These are phyloP conservation scores for Haplosporangium sp. DNA, from an alignment of 371 early-diverging fungal species.

Conservation along the genomic window DNA sequence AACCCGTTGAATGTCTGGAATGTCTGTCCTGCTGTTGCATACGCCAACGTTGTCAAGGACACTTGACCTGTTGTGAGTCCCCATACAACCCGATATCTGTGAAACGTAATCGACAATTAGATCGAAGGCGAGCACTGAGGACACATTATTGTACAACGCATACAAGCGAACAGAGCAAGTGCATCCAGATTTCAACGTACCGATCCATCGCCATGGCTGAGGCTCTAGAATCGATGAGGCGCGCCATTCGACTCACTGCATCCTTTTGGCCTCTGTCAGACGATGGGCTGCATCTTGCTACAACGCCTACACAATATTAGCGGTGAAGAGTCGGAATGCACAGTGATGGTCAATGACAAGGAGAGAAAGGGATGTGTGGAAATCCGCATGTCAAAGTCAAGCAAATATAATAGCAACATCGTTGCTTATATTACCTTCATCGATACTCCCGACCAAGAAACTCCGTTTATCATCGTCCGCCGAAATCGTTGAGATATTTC, in stretches of 20 bases:
- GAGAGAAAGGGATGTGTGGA: no score
- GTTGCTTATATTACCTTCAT: slow-evolving; percentile 12
- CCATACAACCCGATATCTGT: slow-evolving; percentile 44
- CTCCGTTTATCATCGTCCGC: slow-evolving; percentile 10
- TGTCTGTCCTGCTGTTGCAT: slow-evolving; percentile 24
- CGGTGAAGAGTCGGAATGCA: neutral
- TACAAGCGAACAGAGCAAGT: no score
- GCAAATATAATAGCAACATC: neutral
- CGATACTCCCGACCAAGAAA: slow-evolving; percentile 32
- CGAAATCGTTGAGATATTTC: slow-evolving; percentile 33
- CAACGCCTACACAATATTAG: no score
- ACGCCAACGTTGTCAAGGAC: slow-evolving; percentile 17
- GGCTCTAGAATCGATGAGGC: slow-evolving; percentile 8
- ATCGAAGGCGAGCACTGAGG: neutral
- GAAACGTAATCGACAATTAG: neutral
- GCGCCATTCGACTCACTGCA: slow-evolving; percentile 24
- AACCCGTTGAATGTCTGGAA: slow-evolving; percentile 42
- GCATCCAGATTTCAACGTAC: slow-evolving; percentile 11
- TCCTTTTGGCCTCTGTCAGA: slow-evolving; percentile 34
- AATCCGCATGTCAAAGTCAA: no score
- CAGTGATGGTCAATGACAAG: neutral
- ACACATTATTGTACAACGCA: no score
- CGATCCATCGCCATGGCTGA: slow-evolving; percentile 44
- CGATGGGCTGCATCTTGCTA: slow-evolving; percentile 35
- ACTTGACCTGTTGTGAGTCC: slow-evolving; percentile 44